Evolutionary conservation across 139 green algal genomes (phyloP).

Genomic region (Spirogloea muscicola): DNA sequence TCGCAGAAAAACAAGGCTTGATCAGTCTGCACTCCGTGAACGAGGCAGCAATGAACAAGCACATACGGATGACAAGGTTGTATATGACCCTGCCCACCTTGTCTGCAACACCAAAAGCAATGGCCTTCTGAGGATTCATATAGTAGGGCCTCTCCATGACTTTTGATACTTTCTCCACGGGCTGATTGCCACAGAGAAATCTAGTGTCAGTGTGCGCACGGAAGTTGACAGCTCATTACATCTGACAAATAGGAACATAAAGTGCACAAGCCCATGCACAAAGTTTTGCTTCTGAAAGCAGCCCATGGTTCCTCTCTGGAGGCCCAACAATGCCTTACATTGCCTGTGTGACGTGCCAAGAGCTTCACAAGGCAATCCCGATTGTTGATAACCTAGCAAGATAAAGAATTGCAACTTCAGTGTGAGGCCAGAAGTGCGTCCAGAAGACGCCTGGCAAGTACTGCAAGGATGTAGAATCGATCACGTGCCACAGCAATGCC

Average conservation of each 20-base stretch:
- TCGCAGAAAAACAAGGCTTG: not conserved
- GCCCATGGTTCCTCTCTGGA: too few species aligned
- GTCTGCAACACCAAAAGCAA: constrained; percentile 58
- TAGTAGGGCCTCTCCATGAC: constrained; percentile 94
- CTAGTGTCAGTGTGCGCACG: not conserved
- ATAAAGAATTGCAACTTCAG: not conserved
- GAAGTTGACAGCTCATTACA: constrained; percentile 1
- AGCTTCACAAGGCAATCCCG: constrained; percentile 37
- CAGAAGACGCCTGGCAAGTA: not conserved
- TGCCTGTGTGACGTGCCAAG: constrained; percentile 33
- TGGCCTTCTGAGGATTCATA: constrained; percentile 79
- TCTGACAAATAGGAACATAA: not conserved
- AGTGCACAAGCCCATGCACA: too few species aligned
- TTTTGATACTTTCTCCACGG: constrained; percentile 83
- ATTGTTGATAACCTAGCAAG: constrained; percentile 37
- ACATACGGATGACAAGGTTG: not conserved
- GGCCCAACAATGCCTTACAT: constrained; percentile 26
- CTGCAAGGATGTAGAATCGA: not conserved
- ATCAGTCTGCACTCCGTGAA: not conserved
- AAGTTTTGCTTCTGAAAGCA: constrained; percentile 7
- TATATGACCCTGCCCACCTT: constrained; percentile 19
- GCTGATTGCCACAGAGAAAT: constrained; percentile 76
- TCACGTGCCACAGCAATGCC: not conserved
- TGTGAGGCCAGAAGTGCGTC: not conserved
- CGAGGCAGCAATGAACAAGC: not conserved